These are phyloP conservation scores for Botrytis tulipae DNA, from an alignment of 2,329 filamentous ascomycete genomes.

Conservation along the genomic window DNA sequence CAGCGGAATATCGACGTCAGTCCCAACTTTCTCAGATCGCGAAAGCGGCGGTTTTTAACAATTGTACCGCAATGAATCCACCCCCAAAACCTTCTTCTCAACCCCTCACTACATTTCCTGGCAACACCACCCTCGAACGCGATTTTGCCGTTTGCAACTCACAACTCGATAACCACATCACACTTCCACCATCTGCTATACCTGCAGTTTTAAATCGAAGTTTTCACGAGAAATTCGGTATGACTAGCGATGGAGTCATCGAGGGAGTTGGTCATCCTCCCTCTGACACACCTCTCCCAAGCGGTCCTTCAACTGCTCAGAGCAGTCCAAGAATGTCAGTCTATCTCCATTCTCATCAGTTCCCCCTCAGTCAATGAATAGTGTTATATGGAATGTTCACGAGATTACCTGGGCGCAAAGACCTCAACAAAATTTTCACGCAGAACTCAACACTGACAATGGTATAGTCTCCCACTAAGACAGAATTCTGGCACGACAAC, in stretches of 20 bases:
- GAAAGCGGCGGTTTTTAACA: constrained; percentile 16
- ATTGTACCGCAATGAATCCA: constrained; percentile 16
- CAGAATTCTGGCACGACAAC: constrained; percentile 76
- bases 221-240: constrained; percentile 12
- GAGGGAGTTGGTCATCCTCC: constrained; percentile 24
- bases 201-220: neutral
- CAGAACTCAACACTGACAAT: constrained; percentile 1
- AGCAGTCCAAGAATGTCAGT: constrained; percentile 38
- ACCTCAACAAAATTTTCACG: constrained; percentile 3
- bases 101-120: constrained; percentile 14
- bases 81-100: constrained; percentile 5
- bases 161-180: constrained; percentile 8
- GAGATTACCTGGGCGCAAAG: constrained; percentile 7
- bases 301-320: constrained; percentile 36
- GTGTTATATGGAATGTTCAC: neutral
- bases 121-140: constrained; percentile 1
- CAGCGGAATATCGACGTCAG: constrained; percentile 21
- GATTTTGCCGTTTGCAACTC: constrained; percentile 18
- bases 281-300: constrained; percentile 30
- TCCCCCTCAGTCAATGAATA: neutral
- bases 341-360: neutral
- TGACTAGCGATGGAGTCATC: constrained; percentile 18
- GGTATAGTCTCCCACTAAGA: constrained; percentile 60
- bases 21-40: constrained; percentile 20
- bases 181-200: constrained; percentile 13